Percentiles rank a stretch among this genome's conserved stretches.
These are phyloP conservation scores for Zymoseptoria pseudotritici DNA, from an alignment of 2,329 filamentous ascomycete species.

Conservation along the genomic window DNA sequence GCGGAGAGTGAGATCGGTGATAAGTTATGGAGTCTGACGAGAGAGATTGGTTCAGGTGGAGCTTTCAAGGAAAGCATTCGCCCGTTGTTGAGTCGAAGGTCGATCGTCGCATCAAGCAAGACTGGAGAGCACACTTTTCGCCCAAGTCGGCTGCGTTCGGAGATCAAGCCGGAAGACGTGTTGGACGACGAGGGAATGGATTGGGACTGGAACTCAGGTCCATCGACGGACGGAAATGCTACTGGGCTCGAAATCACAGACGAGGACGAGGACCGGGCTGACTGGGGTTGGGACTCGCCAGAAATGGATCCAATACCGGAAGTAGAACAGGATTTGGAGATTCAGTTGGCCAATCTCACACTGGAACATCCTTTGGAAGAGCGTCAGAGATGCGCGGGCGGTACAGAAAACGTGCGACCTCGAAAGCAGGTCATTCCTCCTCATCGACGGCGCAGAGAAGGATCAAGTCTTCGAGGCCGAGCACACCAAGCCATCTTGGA, in stretches of 20 bases:
- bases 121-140: not conserved
- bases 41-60: constrained; percentile 5
- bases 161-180: constrained; percentile 21
- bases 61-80: constrained; percentile 7
- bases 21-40: constrained; percentile 4
- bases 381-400: not conserved
- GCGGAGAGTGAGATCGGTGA: constrained; percentile 3
- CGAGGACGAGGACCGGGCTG: not conserved
- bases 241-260: constrained; percentile 9
- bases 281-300: not conserved
- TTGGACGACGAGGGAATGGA: not conserved
- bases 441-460: not conserved
- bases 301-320: not conserved
- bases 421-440: not conserved
- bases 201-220: not conserved
- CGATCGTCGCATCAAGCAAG: not conserved
- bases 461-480: not conserved
- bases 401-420: not conserved
- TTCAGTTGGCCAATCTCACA: not conserved
- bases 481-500: not conserved
- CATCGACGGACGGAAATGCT: constrained; percentile 11
- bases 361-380: not conserved
- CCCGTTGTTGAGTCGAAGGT: constrained; percentile 9
- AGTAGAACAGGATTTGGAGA: not conserved
- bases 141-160: constrained; percentile 13